phyloP scores from a whole-genome alignment of 1,139 yeast genomes.

The Diutina siamensis region DNA sequence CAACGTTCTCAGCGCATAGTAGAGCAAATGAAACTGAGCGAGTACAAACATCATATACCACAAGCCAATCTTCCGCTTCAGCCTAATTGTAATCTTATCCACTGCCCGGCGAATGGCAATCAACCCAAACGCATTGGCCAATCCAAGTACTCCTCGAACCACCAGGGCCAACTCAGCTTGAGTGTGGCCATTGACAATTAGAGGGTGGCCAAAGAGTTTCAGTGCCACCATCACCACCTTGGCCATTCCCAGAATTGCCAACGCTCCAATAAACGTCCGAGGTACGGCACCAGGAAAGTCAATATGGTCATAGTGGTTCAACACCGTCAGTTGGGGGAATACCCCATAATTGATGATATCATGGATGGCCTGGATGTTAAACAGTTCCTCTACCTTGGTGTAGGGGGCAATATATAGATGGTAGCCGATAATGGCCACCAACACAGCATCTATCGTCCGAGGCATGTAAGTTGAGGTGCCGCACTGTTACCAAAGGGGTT shows the following conservation, averaged over 20 bases:
- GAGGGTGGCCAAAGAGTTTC: constrained; percentile 13
- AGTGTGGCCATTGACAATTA: constrained; percentile 14
- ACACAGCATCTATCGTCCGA: constrained; percentile 15
- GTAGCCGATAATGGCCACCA: constrained; percentile 21
- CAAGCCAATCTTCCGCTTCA: constrained; percentile 23
- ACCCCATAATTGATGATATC: constrained; percentile 64
- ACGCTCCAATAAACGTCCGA: constrained; percentile 71
- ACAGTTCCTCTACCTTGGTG: constrained; percentile 92
- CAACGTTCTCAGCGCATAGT: constrained; percentile 67
- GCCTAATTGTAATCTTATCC: constrained; percentile 15
- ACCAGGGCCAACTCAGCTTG: constrained; percentile 36
- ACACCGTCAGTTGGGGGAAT: constrained; percentile 22
- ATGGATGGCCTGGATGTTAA: constrained; percentile 81
- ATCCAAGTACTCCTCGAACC: constrained; percentile 43
- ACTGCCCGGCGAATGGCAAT: constrained; percentile 18
- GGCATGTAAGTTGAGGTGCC: too few species aligned
- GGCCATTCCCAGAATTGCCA: constrained; percentile 34
- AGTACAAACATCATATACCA: constrained; percentile 52
- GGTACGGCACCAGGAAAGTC: constrained; percentile 87
- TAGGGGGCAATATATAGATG: constrained; percentile 57
- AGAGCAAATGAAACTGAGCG: constrained; percentile 71
- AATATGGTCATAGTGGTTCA: constrained; percentile 53
- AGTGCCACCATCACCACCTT: constrained; percentile 19
- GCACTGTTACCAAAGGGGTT: too few species aligned
- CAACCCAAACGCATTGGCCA: constrained; percentile 29